Percentiles rank a stretch among this genome's conserved stretches.
Evolutionary conservation across 305 asterid species (phyloP).

Genomic region (Lippia alba): DNA sequence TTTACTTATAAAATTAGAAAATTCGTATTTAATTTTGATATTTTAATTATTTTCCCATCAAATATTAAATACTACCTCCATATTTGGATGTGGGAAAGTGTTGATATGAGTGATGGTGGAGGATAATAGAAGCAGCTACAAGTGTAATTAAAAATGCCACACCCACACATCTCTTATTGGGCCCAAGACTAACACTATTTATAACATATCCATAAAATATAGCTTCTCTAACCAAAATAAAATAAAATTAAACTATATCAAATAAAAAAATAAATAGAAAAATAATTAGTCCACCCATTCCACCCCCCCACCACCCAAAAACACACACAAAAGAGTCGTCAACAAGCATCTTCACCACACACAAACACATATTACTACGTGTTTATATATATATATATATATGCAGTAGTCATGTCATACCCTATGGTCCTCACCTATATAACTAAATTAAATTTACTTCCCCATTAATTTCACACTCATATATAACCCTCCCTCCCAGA

Average conservation of each 20-base stretch:
- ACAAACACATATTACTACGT: constrained; percentile 14
- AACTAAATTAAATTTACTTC: constrained; percentile 10
- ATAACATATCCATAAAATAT: no score
- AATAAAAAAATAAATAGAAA: neutral
- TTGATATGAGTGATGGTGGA: neutral
- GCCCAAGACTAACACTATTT: neutral
- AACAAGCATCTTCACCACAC: constrained; percentile 52
- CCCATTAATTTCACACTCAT: constrained; percentile 7
- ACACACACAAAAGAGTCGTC: constrained; percentile 51
- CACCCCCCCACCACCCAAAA: constrained; percentile 28
- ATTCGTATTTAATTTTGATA: no score
- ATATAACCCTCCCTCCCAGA: constrained; percentile 40
- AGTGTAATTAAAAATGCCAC: constrained; percentile 9
- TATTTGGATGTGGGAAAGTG: constrained; percentile 17
- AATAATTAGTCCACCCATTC: constrained; percentile 38
- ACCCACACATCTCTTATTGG: constrained; percentile 35
- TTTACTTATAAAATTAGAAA: no score
- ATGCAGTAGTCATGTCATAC: constrained; percentile 45
- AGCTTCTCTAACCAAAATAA: no score
- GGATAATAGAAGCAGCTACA: constrained; percentile 22
- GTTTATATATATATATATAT: neutral
- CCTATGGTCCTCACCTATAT: constrained; percentile 39
- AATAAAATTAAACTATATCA: no score
- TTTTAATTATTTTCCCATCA: no score
- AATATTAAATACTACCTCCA: no score